Conservation (phyloP, 2,329 filamentous ascomycete genomes). For the Phialophora macrospora region DNA sequence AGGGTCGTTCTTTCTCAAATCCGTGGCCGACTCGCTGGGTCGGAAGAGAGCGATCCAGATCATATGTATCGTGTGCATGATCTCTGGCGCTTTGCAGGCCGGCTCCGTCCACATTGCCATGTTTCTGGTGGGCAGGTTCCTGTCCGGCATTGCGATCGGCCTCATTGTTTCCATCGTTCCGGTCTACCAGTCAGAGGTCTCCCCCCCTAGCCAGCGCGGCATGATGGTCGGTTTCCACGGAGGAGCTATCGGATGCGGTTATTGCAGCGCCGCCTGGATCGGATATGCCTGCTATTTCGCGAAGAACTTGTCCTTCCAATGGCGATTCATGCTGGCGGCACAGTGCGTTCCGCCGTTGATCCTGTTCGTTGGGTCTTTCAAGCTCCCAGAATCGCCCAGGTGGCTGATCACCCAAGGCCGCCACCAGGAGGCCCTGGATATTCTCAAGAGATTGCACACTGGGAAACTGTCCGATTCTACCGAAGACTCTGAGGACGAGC, state of each 20-base stretch:
- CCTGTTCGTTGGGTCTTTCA: constrained; percentile 12
- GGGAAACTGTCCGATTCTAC: constrained; percentile 36
- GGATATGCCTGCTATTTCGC: constrained; percentile 39
- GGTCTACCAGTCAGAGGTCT: constrained; percentile 60
- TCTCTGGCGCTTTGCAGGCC: constrained; percentile 34
- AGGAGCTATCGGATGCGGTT: constrained; percentile 40
- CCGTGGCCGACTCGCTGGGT: constrained; percentile 18
- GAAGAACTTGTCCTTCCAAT: constrained; percentile 35
- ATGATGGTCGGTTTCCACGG: constrained; percentile 38
- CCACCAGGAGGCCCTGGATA: constrained; percentile 34
- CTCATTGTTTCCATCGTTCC: constrained; percentile 31
- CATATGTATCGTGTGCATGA: constrained; percentile 32
- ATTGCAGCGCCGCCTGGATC: constrained; percentile 37
- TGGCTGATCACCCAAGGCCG: constrained; percentile 37
- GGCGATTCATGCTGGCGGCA: constrained; percentile 33
- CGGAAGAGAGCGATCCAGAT: constrained; percentile 34
- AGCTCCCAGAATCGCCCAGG: constrained; percentile 41
- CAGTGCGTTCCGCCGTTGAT: constrained; percentile 11
- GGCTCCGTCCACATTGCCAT: constrained; percentile 32
- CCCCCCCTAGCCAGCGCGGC: constrained; percentile 46
- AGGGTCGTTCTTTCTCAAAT: too few species aligned
- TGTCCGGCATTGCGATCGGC: constrained; percentile 32
- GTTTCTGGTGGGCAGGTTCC: constrained; percentile 30
- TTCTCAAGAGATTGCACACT: constrained; percentile 38
- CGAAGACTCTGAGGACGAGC: constrained; percentile 8